Conservation (phyloP, 106 monocot species). For the Agapanthus africanus region DNA sequence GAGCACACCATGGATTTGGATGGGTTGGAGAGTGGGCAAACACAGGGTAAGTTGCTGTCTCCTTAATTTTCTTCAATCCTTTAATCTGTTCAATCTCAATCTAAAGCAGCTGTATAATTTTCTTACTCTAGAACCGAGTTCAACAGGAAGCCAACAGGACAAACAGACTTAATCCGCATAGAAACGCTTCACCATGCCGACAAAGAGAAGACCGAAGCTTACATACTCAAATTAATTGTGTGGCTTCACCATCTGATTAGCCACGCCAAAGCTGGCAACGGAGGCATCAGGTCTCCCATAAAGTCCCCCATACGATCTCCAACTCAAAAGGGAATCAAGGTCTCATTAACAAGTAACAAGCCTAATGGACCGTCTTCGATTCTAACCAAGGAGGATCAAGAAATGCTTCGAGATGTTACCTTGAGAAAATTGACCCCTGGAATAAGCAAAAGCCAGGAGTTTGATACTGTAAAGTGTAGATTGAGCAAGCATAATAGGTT, state of each 20-base stretch:
- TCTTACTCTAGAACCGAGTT: constrained; percentile 51
- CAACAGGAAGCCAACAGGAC: constrained; percentile 45
- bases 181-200: constrained; percentile 91
- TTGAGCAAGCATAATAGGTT: constrained; percentile 70
- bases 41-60: constrained; percentile 49
- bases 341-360: constrained; percentile 8
- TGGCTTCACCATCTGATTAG: constrained; percentile 87
- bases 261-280: constrained; percentile 51
- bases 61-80: background rate
- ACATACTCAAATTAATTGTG: constrained; percentile 83
- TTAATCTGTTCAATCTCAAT: background rate
- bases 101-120: background rate
- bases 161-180: constrained; percentile 52
- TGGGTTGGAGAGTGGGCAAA: constrained; percentile 99
- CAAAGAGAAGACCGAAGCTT: constrained; percentile 77
- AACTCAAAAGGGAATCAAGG: constrained; percentile 16
- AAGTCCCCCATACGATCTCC: constrained; percentile 85
- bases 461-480: constrained; percentile 38
- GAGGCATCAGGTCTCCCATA: constrained; percentile 68
- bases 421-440: constrained; percentile 63
- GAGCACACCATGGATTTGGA: constrained; percentile 97
- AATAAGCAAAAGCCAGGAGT: constrained; percentile 97
- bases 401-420: constrained; percentile 69
- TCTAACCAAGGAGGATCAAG: constrained; percentile 74
- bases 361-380: constrained; percentile 16